These are phyloP conservation scores for Ceratobasidium sp. DNA, from an alignment of 1,284 basidiomycete genomes.

Conservation along the genomic window DNA sequence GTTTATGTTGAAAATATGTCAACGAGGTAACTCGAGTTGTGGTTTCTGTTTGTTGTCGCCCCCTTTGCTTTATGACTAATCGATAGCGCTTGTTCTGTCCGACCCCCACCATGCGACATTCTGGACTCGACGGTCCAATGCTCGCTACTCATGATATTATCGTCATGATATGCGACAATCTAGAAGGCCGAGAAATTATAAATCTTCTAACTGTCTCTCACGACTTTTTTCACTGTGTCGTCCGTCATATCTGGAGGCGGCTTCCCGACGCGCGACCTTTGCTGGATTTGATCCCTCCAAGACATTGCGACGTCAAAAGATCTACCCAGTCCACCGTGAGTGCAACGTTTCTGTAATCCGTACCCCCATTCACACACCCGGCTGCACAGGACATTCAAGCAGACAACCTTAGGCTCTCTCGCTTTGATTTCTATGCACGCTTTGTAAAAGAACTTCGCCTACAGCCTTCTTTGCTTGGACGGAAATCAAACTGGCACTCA, in stretches of 20 bases:
- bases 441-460: background rate
- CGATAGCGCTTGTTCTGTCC: too few relatives aligned
- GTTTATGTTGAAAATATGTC: too few relatives aligned
- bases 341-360: background rate
- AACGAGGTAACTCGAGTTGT: too few relatives aligned
- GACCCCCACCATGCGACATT: too few relatives aligned
- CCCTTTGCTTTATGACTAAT: too few relatives aligned
- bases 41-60: too few relatives aligned
- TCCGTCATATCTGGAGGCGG: background rate
- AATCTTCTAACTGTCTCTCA: background rate
- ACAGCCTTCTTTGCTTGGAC: too few relatives aligned
- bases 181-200: background rate
- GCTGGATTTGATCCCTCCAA: background rate
- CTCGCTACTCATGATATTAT: background rate
- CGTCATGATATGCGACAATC: background rate
- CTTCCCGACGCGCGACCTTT: background rate
- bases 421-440: slow-evolving; percentile 5
- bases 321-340: background rate
- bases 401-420: background rate
- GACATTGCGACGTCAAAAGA: background rate
- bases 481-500: background rate
- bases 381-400: background rate
- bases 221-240: background rate
- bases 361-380: too few relatives aligned
- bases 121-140: background rate